Conservation (phyloP, 23 red algal genomes). For the Chondrus crispus region DNA sequence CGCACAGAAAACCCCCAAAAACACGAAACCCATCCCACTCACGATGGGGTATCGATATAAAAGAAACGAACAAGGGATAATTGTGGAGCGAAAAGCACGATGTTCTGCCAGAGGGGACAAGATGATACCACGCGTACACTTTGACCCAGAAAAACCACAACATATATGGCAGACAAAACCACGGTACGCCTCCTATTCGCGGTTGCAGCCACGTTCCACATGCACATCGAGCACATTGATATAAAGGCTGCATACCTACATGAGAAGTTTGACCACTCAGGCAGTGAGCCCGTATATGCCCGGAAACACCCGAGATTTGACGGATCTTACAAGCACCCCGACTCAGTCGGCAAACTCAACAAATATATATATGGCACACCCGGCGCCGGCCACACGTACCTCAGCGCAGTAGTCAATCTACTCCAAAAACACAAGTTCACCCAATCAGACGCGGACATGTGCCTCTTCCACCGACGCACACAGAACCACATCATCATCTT, state of each 20-base stretch:
- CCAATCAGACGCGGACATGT: no score
- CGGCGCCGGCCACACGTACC: background rate
- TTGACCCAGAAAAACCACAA: background rate
- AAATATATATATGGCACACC: background rate
- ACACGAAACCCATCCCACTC: background rate
- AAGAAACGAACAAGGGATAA: background rate
- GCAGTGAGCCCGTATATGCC: background rate
- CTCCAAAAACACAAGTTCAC: no score
- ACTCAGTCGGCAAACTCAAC: background rate
- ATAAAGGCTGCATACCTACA: conserved; percentile 7
- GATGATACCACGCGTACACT: background rate
- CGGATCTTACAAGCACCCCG: background rate
- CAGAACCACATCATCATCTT: background rate
- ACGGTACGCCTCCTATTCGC: background rate
- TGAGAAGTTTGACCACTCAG: background rate
- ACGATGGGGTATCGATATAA: background rate
- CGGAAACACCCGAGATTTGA: background rate
- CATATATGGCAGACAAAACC: background rate
- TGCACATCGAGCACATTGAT: conserved; percentile 12
- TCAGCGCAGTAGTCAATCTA: background rate
- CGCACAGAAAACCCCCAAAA: background rate
- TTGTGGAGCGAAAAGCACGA: background rate
- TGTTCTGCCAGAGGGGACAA: background rate
- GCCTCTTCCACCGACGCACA: background rate
- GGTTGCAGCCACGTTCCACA: background rate